A percentile compares a stretch with the other conserved stretches of the same genome.
Evolutionary conservation across 257 asterid genomes (phyloP).

Genomic region (Coffea canephora): DNA sequence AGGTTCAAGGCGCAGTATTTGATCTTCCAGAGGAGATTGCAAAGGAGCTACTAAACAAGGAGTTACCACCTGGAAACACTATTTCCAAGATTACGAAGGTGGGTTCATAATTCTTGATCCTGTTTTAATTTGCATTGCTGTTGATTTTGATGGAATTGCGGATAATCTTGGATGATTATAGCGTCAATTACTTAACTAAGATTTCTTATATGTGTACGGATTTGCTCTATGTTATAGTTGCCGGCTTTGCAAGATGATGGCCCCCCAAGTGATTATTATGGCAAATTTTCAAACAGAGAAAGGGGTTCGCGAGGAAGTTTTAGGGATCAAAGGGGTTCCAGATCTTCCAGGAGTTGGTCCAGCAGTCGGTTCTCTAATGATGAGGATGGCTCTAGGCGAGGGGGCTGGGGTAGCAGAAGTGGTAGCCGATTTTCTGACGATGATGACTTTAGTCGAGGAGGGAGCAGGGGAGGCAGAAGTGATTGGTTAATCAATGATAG

Average conservation of each 20-base stretch:
- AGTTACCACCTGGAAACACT: conserved; percentile 83
- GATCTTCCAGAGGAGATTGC: conserved; percentile 98
- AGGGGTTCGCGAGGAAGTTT: conserved; percentile 54
- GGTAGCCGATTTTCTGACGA: conserved; percentile 30
- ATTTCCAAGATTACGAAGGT: conserved; percentile 76
- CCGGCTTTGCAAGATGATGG: conserved; percentile 95
- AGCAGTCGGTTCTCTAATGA: conserved; percentile 36
- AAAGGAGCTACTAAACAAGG: conserved; percentile 63
- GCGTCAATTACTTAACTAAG: neutral
- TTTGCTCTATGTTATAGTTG: conserved; percentile 47
- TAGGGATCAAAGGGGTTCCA: conserved; percentile 56
- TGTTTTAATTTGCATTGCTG: neutral
- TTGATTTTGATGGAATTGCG: neutral
- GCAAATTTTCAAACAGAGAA: conserved; percentile 70
- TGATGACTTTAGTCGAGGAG: conserved; percentile 40
- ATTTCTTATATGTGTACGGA: neutral
- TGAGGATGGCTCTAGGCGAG: conserved; percentile 33
- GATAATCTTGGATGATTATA: neutral
- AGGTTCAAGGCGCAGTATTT: conserved; percentile 92
- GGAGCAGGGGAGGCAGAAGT: conserved; percentile 56
- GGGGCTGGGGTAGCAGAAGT: conserved; percentile 41
- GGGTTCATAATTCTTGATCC: conserved; percentile 13
- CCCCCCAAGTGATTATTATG: conserved; percentile 74
- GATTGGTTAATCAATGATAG: conserved; percentile 77
- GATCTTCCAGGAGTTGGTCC: conserved; percentile 61